A percentile compares a stretch with the other conserved stretches of the same genome.
These are phyloP conservation scores for Scheffersomyces cryptocercus DNA, from an alignment of 1,139 yeast genomes.

Conservation along the genomic window DNA sequence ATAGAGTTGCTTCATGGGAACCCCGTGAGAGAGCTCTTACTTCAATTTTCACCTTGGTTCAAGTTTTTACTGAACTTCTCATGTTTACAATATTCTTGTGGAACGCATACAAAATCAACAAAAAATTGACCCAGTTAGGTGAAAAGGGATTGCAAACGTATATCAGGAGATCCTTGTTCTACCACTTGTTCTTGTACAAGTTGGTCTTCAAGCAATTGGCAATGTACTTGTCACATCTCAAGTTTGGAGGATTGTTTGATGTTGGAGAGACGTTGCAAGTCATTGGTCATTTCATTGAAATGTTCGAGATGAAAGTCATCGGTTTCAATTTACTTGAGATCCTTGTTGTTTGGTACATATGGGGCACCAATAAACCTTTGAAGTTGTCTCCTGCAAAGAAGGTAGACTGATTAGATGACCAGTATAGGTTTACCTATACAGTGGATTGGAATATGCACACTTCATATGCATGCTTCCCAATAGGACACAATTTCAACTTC, in stretches of 20 bases:
- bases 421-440: too few species aligned
- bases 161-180: conserved; percentile 5
- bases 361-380: conserved; percentile 8
- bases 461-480: too few species aligned
- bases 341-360: conserved; percentile 13
- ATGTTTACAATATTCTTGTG: neutral
- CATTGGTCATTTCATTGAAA: conserved; percentile 3
- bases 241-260: conserved; percentile 12
- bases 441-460: too few species aligned
- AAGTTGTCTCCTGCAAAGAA: neutral
- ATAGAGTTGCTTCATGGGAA: neutral
- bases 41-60: neutral
- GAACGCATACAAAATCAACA: neutral
- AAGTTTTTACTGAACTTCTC: neutral
- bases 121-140: neutral
- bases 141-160: neutral
- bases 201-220: conserved; percentile 6
- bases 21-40: neutral
- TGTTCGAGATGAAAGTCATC: conserved; percentile 1
- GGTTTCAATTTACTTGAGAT: conserved; percentile 8
- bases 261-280: conserved; percentile 11
- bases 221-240: conserved; percentile 5
- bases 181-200: conserved; percentile 12
- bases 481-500: too few species aligned
- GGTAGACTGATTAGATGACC: too few species aligned